Percentiles rank a stretch among this genome's conserved stretches.
phyloP scores from a whole-genome alignment of 495 filamentous ascomycete species.

The Talaromyces liani region DNA sequence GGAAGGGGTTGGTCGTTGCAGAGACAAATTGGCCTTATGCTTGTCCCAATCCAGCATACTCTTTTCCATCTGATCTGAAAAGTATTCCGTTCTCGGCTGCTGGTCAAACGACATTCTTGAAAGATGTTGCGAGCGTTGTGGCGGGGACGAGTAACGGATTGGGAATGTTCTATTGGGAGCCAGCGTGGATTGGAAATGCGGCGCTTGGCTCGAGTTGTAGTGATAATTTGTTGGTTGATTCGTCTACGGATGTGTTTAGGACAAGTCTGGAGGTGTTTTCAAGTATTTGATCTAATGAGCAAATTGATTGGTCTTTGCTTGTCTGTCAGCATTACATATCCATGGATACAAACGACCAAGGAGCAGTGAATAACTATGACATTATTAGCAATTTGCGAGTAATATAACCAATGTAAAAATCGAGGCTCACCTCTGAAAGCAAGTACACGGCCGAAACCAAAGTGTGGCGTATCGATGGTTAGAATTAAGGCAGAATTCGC shows the following conservation, averaged over 20 bases:
- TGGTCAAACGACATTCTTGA: conserved; percentile 52
- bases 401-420: background rate
- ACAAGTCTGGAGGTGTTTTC: conserved; percentile 24
- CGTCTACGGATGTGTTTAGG: conserved; percentile 19
- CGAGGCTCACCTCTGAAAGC: too few species aligned
- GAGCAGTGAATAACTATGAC: background rate
- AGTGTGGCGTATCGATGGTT: too few species aligned
- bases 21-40: conserved; percentile 63
- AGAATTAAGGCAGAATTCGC: too few species aligned
- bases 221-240: conserved; percentile 40
- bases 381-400: background rate
- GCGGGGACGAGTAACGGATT: conserved; percentile 35
- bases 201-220: conserved; percentile 48
- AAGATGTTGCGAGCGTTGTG: conserved; percentile 47
- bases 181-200: conserved; percentile 59
- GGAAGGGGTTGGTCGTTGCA: conserved; percentile 54
- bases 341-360: background rate
- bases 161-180: conserved; percentile 68
- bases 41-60: conserved; percentile 45
- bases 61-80: conserved; percentile 51
- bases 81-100: conserved; percentile 51
- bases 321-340: background rate
- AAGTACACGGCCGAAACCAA: too few species aligned
- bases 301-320: background rate
- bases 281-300: background rate